A percentile compares a stretch with the other conserved stretches of the same genome.
phyloP scores from a whole-genome alignment of 1,284 basidiomycete species.

The Ganoderma sp. region DNA sequence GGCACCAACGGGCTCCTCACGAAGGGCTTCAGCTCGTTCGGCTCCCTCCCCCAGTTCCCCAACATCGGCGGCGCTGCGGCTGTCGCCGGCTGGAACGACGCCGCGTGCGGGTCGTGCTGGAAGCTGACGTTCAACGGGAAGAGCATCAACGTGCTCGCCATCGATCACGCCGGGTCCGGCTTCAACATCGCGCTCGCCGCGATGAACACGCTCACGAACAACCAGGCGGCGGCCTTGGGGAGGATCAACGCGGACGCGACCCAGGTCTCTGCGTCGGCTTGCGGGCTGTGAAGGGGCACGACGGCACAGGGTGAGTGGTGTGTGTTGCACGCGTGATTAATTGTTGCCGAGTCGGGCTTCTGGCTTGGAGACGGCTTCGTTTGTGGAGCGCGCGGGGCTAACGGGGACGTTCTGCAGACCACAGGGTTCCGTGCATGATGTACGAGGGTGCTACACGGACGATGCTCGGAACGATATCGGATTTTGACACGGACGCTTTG shows the following conservation, averaged over 20 bases:
- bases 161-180: constrained; percentile 47
- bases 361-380: neutral
- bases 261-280: constrained; percentile 34
- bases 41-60: constrained; percentile 54
- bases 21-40: constrained; percentile 52
- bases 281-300: constrained; percentile 34
- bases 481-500: constrained; percentile 15
- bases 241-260: constrained; percentile 34
- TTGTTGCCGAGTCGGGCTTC: neutral
- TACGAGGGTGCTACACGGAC: constrained; percentile 10
- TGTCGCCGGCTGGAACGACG: constrained; percentile 50
- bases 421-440: neutral
- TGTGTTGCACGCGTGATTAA: neutral
- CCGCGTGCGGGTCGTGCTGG: constrained; percentile 55
- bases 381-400: neutral
- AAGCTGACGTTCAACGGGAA: constrained; percentile 46
- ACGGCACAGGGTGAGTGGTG: neutral
- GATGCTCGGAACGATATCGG: constrained; percentile 11
- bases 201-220: constrained; percentile 40
- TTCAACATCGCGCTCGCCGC: constrained; percentile 48
- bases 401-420: neutral
- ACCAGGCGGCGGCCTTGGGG: constrained; percentile 36
- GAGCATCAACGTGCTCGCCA: constrained; percentile 48
- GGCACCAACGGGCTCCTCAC: constrained; percentile 50
- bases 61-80: constrained; percentile 53